Base-by-base conservation (phyloP, 805 yeast genomes). In the Lipomyces sp. region DNA sequence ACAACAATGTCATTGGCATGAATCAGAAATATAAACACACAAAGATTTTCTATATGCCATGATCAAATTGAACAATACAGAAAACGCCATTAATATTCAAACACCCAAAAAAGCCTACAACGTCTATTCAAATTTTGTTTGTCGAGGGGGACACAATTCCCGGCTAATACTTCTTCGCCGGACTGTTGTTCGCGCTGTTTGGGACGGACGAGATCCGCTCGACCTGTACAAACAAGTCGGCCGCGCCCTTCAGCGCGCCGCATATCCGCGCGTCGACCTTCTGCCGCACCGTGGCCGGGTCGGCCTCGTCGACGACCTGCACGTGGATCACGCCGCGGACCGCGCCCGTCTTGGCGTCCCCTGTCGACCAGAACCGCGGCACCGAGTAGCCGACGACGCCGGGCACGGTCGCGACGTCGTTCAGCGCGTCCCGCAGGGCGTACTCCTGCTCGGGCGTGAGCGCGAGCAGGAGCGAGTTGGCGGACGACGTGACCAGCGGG, bases 361-460 rank as follows among this genome's bases (percentile, higher is more conserved):
- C 74, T 39, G 69, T 74, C 2, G 91, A 86, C 98, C 98, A 91
- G 68, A 91, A 90, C 61, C 95, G 77, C 8, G 98, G 97, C 0
- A 88, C 84, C 0, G 95, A 80, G 62, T 87, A 88, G 0, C 95
- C 82, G 44, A 82, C 79, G 2, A 91, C 86, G 1, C 97, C 98
- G 5, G 85, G 82, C 19, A 57, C 49, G n/a, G 59, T 22, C 3
- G 86, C 76, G 22, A 75, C 72, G 49, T 86, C 91, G 55, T 80
- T 79, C 39, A 91, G 70, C 0, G 84, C 76, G 26, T 77, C 78
- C 36, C 89, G 76, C 5, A 91, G 71, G 38, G 73, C 68, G 49
- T 75, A 75, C 58, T 88, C 95, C 43, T 82, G 80, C 35, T 72
- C 71, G 29, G 73, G 73, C 44, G 74, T 76, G 32, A 91, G 68